A percentile compares a stretch with the other conserved stretches of the same genome.
Conservation (phyloP, 768 basidiomycete species). For the Boletellus emodensis region DNA sequence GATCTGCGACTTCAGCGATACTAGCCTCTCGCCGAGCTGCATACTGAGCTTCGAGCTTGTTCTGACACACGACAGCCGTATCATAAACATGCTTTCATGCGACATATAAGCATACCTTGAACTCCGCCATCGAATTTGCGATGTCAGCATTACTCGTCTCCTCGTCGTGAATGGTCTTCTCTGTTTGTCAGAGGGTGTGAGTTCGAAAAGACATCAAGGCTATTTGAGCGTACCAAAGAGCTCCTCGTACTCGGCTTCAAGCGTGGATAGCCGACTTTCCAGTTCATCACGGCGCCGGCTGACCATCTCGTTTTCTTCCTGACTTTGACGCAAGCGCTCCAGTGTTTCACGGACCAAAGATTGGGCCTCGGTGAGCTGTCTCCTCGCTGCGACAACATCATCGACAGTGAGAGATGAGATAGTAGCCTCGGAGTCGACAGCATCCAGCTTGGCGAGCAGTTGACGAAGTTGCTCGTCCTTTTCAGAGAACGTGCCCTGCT, state of each 20-base stretch:
- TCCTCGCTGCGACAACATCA: slow-evolving; percentile 75
- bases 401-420: slow-evolving; percentile 61
- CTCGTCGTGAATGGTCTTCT: slow-evolving; percentile 89
- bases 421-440: slow-evolving; percentile 59
- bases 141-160: slow-evolving; percentile 81
- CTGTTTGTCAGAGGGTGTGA: slow-evolving; percentile 38
- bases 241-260: slow-evolving; percentile 97
- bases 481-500: slow-evolving; percentile 94
- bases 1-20: slow-evolving; percentile 74
- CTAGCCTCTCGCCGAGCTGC: slow-evolving; percentile 89
- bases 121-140: slow-evolving; percentile 80
- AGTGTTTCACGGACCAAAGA: slow-evolving; percentile 81
- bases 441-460: slow-evolving; percentile 79
- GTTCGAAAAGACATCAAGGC: background rate
- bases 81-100: background rate
- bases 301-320: slow-evolving; percentile 90
- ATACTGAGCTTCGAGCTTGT: slow-evolving; percentile 92
- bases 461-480: slow-evolving; percentile 91
- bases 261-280: slow-evolving; percentile 69
- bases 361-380: slow-evolving; percentile 88
- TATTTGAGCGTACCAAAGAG: slow-evolving; percentile 65
- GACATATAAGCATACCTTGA: slow-evolving; percentile 57
- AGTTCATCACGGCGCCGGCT: slow-evolving; percentile 80
- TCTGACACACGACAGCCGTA: slow-evolving; percentile 41
- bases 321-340: slow-evolving; percentile 82